A percentile compares a stretch with the other conserved stretches of the same genome.
These are phyloP conservation scores for Solanum peruvianum DNA, from an alignment of 257 asterid genomes.

Conservation along the genomic window DNA sequence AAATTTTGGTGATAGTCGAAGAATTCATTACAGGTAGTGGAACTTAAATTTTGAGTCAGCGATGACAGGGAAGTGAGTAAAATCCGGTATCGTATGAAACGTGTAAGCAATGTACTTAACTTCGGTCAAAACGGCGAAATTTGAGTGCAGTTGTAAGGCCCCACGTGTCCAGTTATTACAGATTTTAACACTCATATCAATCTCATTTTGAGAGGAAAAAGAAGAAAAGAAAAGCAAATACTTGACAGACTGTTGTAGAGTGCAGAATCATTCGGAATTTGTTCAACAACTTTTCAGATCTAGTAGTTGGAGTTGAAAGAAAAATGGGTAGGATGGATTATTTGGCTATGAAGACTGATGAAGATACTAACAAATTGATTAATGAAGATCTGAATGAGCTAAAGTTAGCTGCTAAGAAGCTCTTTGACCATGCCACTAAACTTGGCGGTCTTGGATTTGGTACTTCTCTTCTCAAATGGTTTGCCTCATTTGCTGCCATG, in stretches of 20 bases:
- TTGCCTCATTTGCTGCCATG: slow-evolving; percentile 87
- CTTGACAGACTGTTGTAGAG: background rate
- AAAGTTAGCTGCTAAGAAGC: slow-evolving; percentile 53
- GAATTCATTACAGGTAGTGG: background rate
- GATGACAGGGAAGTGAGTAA: background rate
- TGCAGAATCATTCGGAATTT: background rate
- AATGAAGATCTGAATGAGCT: slow-evolving; percentile 60
- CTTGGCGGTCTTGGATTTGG: slow-evolving; percentile 55
- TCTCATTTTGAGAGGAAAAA: too few relatives aligned
- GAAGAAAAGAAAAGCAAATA: background rate
- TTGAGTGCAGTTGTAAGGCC: background rate
- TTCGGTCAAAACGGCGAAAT: background rate
- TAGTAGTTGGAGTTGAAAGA: background rate
- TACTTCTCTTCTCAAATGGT: slow-evolving; percentile 74
- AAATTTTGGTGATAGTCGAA: background rate
- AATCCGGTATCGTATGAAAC: background rate
- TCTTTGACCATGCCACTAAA: slow-evolving; percentile 42
- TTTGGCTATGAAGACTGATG: slow-evolving; percentile 49
- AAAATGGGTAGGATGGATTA: slow-evolving; percentile 60
- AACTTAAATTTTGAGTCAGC: background rate
- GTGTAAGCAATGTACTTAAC: background rate
- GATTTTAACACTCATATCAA: background rate
- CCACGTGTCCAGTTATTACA: background rate
- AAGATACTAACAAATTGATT: slow-evolving; percentile 34
- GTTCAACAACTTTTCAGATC: background rate